phyloP scores from a whole-genome alignment of 164 flowering plant species.

The Vitis rupestris region DNA sequence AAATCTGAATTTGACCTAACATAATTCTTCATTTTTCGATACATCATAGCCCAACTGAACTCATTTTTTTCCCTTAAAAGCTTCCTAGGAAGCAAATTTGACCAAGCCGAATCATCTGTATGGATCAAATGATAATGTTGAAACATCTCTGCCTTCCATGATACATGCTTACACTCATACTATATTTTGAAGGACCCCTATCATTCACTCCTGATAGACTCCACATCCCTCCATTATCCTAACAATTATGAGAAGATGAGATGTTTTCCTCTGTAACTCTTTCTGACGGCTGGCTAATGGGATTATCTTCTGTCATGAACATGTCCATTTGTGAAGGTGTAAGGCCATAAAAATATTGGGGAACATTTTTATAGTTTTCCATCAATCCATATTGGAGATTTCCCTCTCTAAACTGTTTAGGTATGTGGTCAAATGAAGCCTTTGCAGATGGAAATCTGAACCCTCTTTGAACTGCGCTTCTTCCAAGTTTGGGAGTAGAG shows the following conservation, averaged over 20 bases:
- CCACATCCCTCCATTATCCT: conserved; percentile 72
- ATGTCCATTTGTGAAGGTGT: conserved; percentile 81
- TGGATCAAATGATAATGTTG: conserved; percentile 66
- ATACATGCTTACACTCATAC: conserved; percentile 72
- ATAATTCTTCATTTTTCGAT: conserved; percentile 48
- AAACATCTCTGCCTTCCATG: conserved; percentile 61
- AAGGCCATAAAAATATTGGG: conserved; percentile 74
- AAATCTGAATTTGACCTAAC: conserved; percentile 24
- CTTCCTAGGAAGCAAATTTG: conserved; percentile 65
- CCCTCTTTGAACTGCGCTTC: conserved; percentile 19
- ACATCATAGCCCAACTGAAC: conserved; percentile 57
- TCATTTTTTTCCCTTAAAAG: conserved; percentile 47
- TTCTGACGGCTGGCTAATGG: conserved; percentile 55
- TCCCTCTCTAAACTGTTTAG: conserved; percentile 74
- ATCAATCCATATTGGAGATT: conserved; percentile 81
- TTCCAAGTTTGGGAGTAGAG: conserved; percentile 6
- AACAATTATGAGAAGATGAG: conserved; percentile 65
- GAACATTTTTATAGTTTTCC: conserved; percentile 81
- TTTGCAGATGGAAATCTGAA: conserved; percentile 29
- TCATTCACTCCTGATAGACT: conserved; percentile 47
- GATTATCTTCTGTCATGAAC: conserved; percentile 90
- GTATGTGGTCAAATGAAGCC: conserved; percentile 50
- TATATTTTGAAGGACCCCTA: conserved; percentile 48
- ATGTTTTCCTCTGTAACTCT: conserved; percentile 75
- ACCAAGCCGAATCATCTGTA: conserved; percentile 74